Evolutionary conservation across 2,329 filamentous ascomycete genomes (phyloP), one percentile per base, ranked within the genome.

Genomic region (Cladosporium austrohemisphaericum): DNA sequence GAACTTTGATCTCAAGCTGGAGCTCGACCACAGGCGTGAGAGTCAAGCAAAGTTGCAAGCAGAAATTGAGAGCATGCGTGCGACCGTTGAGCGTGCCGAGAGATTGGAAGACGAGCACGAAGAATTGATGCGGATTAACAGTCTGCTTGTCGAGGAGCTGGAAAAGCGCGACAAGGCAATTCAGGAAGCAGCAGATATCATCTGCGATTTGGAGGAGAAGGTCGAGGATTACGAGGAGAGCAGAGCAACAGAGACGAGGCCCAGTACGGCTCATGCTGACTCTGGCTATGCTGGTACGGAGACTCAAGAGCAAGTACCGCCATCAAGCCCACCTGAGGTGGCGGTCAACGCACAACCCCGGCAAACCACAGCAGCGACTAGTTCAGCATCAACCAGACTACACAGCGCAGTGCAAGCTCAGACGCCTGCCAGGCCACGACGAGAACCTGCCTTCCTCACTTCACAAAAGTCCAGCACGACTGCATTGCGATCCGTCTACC

Each of bases 1-100:
- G 67, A 89, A 88, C 60, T 89, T 88, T 57, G 84, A 87, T 56
- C 73, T 89, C 33, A 88, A 89, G 65, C 72, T 88, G 25, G 84
- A 88, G 62, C 67, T 89, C 1, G 86, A 78, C 57, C 84, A 88
- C 60, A 76, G 83, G 5, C 76, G 85, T 22, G 79, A 88, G 65
- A 76, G 78, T 46, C 82, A 85, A 59, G 74, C 73, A 7, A 70
- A 70, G 18, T 60, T 88, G 26, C 83, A 87, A 60, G 72, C 76
- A 26, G 72, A 75, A 32, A 57, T 83, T n/a, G 76, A 81, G 29
- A 65, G 64, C 4, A 68, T 86, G 14, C 77, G 81, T 53, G 64
- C 67, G 6, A 75, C 81, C 46, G 76, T 77, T 53, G 67, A 65
- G 41, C 58, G 64, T 6, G 61, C 63, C 2, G 54, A 64, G 49